A percentile compares a stretch with the other conserved stretches of the same genome.
These are phyloP conservation scores for Diaporthe velutina DNA, from an alignment of 2,329 filamentous ascomycete genomes.

Conservation along the genomic window DNA sequence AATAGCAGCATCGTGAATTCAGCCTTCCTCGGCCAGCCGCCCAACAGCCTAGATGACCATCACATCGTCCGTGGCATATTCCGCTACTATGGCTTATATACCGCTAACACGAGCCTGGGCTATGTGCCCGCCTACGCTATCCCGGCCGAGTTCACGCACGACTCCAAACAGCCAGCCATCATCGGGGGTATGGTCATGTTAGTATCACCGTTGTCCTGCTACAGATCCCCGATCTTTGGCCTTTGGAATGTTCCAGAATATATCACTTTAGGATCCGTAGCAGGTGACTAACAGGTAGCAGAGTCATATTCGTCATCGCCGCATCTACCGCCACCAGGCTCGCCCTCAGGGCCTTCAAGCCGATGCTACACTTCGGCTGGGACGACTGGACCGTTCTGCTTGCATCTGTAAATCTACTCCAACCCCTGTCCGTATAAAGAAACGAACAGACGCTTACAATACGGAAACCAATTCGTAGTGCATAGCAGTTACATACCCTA, in stretches of 20 bases:
- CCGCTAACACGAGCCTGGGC: conserved; percentile 8
- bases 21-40: conserved; percentile 32
- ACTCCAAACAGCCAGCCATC: conserved; percentile 34
- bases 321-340: conserved; percentile 26
- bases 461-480: neutral
- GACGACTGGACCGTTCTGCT: conserved; percentile 38
- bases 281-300: too few species aligned
- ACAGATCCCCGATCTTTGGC: too few species aligned
- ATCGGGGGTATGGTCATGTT: conserved; percentile 35
- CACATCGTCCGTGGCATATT: conserved; percentile 26
- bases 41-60: conserved; percentile 10
- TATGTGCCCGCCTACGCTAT: neutral
- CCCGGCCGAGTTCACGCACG: conserved; percentile 24
- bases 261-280: too few species aligned
- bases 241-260: too few species aligned
- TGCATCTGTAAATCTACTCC: conserved; percentile 36
- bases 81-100: conserved; percentile 17
- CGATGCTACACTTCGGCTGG: conserved; percentile 29
- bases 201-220: too few species aligned
- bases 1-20: neutral
- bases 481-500: neutral
- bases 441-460: neutral
- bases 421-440: neutral
- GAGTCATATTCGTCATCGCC: conserved; percentile 33
- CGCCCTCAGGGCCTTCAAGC: conserved; percentile 29